Base-by-base conservation (phyloP, 306 rosid genomes). In the Sophora flavescens region DNA sequence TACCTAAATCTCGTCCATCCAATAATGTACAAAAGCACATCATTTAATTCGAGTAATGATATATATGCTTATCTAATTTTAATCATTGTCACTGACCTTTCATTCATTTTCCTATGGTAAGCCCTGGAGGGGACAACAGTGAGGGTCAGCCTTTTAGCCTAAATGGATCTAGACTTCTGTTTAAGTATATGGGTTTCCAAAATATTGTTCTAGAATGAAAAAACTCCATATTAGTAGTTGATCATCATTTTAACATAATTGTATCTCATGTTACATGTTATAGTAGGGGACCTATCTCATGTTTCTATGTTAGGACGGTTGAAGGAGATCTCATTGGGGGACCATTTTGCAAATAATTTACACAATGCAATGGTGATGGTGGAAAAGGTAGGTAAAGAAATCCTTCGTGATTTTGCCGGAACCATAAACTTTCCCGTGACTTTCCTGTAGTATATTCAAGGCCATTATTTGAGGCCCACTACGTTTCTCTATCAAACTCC, bases 351-450 rank as follows among this genome's bases (percentile, higher is more conserved):
- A 18, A 63, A 63, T 74, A 16, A 30, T 65, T 77, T 12, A 61
- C 44, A 57, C 53, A 65, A 68, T 65, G 36, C 68, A 56, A 50
- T 22, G 36, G 57, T 14, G 16, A 44, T 57, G 54, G 48, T 13
- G 61, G 16, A 59, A 61, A 82, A 28, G 51, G 14, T 17, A 58
- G 63, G 64, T 62, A 45, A 72, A 54, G 35, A 72, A 63, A 44
- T 63, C 54, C 7, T 48, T 42, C 33, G 38, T 14, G 62, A 65
- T 66, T 80, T 71, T 70, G 33, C 64, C 10, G 3, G 18, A 47
- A 59, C 65, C 33, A 28, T 6, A 64, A 57, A 18, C 60, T 47
- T 76, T 76, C 84, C 53, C 77, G 77, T 76, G 84, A 75, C 63
- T 58, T 68, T 62, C 50, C 6, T 41, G 0, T 63, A 62, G 36